A percentile compares a stretch with the other conserved stretches of the same genome.
Evolutionary conservation across 768 basidiomycete species (phyloP).

Genomic region (Suillus ampliporus): DNA sequence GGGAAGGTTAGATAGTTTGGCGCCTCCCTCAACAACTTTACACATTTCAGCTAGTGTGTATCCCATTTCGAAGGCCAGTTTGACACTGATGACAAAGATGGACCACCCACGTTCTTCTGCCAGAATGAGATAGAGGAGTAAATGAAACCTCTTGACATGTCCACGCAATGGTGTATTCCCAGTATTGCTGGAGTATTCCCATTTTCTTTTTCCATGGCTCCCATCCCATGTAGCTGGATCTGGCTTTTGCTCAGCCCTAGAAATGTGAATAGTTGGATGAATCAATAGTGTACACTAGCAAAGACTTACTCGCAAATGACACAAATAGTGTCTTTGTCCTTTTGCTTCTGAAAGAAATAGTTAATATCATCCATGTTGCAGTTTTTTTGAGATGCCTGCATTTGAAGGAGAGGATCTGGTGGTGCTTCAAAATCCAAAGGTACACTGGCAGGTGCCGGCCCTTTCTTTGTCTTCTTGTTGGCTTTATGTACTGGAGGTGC

Average conservation of each 20-base stretch:
- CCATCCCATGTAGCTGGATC: no score
- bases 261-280: no score
- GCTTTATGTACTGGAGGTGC: background rate
- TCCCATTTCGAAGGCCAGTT: background rate
- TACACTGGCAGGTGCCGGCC: background rate
- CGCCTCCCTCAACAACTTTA: background rate
- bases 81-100: background rate
- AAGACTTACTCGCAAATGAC: no score
- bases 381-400: no score
- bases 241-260: no score
- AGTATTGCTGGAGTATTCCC: no score
- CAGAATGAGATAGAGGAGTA: background rate
- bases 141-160: background rate
- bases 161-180: background rate
- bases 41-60: background rate
- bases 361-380: no score
- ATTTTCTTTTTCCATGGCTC: background rate
- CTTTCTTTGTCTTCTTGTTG: background rate
- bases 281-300: no score
- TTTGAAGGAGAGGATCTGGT: background rate
- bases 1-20: background rate
- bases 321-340: no score
- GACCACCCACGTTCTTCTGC: background rate
- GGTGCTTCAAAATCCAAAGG: background rate
- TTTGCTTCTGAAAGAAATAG: no score